phyloP scores from a whole-genome alignment of 1,139 yeast species.

The Yamadazyma oceani region DNA sequence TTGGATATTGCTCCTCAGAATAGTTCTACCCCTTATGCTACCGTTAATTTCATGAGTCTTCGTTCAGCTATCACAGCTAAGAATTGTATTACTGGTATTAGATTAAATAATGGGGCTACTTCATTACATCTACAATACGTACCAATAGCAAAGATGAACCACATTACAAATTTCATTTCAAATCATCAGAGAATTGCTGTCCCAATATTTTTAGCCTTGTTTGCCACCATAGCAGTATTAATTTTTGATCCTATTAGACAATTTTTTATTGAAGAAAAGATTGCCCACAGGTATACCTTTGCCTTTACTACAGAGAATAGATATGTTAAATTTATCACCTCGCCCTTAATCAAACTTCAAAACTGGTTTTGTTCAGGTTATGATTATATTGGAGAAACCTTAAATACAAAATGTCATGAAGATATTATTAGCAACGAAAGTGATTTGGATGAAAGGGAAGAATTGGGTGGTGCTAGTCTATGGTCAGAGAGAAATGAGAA shows the following conservation, averaged over 20 bases:
- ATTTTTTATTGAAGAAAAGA: slow-evolving; percentile 72
- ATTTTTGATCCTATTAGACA: slow-evolving; percentile 92
- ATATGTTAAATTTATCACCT: slow-evolving; percentile 25
- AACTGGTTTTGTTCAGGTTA: slow-evolving; percentile 31
- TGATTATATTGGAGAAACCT: slow-evolving; percentile 27
- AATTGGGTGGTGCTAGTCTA: slow-evolving; percentile 12
- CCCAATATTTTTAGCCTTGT: slow-evolving; percentile 47
- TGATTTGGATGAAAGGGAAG: slow-evolving; percentile 11
- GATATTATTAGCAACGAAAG: slow-evolving; percentile 17
- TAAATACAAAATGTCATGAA: slow-evolving; percentile 17
- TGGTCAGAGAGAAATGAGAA: slow-evolving; percentile 75
- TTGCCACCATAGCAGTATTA: slow-evolving; percentile 77
- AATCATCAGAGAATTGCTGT: slow-evolving; percentile 81
- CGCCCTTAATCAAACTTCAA: slow-evolving; percentile 26
- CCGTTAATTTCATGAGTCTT: slow-evolving; percentile 52
- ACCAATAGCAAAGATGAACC: slow-evolving; percentile 51
- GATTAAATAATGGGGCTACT: slow-evolving; percentile 52
- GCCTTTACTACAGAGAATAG: slow-evolving; percentile 32
- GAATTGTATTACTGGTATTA: slow-evolving; percentile 84
- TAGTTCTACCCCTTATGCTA: slow-evolving; percentile 42
- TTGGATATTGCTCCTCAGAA: slow-evolving; percentile 62
- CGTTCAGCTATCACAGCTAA: slow-evolving; percentile 84
- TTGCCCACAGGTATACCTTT: slow-evolving; percentile 50
- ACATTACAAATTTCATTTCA: slow-evolving; percentile 55
- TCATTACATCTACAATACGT: slow-evolving; percentile 72